Conservation (phyloP, 768 basidiomycete species). For the Cystobasidium onofrii region DNA sequence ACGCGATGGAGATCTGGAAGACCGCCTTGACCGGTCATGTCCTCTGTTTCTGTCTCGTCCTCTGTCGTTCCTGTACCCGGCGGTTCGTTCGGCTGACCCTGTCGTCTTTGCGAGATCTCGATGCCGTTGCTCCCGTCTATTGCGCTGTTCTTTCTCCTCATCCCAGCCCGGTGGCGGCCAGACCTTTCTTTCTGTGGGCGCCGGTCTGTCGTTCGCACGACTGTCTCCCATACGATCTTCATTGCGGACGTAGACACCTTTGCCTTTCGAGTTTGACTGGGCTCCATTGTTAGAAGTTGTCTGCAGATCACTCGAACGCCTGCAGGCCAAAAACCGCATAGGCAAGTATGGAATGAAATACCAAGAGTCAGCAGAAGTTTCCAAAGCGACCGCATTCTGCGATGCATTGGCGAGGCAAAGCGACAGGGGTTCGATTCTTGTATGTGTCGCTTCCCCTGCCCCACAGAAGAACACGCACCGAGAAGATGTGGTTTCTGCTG, state of each 20-base stretch:
- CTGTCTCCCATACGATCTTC: not conserved
- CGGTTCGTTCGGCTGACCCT: not conserved
- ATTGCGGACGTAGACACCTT: not conserved
- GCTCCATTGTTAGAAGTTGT: not conserved
- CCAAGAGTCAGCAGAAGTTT: not conserved
- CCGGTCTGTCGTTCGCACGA: not conserved
- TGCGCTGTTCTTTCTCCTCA: not conserved
- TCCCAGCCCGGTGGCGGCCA: conserved; percentile 9
- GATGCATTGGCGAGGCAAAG: not conserved
- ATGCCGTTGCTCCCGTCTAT: not conserved
- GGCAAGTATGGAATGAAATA: not conserved
- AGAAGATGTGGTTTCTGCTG: not conserved
- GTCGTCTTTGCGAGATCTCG: not conserved
- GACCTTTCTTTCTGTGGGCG: not conserved
- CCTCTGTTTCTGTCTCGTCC: not conserved
- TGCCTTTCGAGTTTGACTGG: not conserved
- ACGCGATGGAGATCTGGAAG: not conserved
- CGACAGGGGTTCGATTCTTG: not conserved
- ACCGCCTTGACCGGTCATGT: not conserved
- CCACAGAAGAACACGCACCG: not conserved
- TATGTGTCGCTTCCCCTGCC: not conserved
- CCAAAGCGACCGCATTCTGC: not conserved
- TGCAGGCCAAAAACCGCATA: not conserved
- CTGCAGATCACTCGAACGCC: not conserved
- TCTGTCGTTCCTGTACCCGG: no score